Base-by-base conservation (phyloP, 495 filamentous ascomycete species). In the Penicillium antarcticum region DNA sequence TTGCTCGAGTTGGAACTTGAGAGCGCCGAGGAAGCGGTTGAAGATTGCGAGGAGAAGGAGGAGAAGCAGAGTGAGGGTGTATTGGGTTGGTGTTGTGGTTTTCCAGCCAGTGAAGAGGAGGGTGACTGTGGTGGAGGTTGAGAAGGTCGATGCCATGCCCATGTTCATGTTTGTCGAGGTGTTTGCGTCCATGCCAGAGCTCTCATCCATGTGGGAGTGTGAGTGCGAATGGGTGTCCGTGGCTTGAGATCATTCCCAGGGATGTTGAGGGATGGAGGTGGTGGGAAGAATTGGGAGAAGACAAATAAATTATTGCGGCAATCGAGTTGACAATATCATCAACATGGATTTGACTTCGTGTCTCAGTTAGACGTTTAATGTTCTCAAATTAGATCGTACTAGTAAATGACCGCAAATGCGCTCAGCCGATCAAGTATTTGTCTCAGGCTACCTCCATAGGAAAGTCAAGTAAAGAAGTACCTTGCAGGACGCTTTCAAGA, bases 81-180 rank as follows among this genome's bases (percentile, higher is more conserved):
- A 63, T 19, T 52, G 37, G 3, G 47, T 34, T 9, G 40, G 12
- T 10, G 60, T 53, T 9, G 46, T 52, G 4, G 60, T 62, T 19
- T 45, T 53, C 60, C 56, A 62, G 23, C 45, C 35, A 10, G 26
- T 51, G 53, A 63, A 63, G 36, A 63, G 46, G n/a, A 63, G 18
- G 10, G 60, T 63, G n/a, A 63, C 37, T 29, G 45, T 26, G 19
- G 21, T 39, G 2, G 19, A 47, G n/a, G 47, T 1, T 12, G 56
- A 51, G 46, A 58, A 58, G 11, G 47, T 36, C n/a, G 51, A 5
- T 24, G 56, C 32, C 56, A 58, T 58, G 3, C 38, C 5, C 55
- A 50, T 55, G 29, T 39, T 17, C 24, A 49, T 38, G 18, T 2
- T 37, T 23, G 21, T 2, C 21, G 21, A 23, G 21, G 21, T 23